Conservation (phyloP, 2,329 filamentous ascomycete species). For the Diaporthe amygdali region DNA sequence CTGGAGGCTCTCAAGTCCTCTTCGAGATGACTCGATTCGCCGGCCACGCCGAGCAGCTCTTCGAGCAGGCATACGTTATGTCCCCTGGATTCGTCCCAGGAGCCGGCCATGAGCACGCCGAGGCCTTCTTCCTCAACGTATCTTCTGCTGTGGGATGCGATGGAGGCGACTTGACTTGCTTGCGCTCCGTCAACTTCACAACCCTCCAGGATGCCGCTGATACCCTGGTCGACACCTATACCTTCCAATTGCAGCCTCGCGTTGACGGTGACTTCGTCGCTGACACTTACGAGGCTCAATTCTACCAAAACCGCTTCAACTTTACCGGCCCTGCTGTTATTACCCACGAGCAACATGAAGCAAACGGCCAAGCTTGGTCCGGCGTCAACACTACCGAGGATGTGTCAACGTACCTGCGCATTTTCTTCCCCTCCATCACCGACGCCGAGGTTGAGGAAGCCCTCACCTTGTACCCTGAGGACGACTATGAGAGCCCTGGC, state of each 20-base stretch:
- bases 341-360: slow-evolving; percentile 41
- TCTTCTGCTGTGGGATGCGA: slow-evolving; percentile 31
- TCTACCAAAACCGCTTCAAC: slow-evolving; percentile 42
- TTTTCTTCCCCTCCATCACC: slow-evolving; percentile 40
- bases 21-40: slow-evolving; percentile 52
- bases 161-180: slow-evolving; percentile 35
- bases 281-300: slow-evolving; percentile 41
- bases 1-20: slow-evolving; percentile 53
- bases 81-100: slow-evolving; percentile 42
- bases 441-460: slow-evolving; percentile 37
- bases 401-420: slow-evolving; percentile 34
- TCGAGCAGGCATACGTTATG: slow-evolving; percentile 39
- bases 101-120: slow-evolving; percentile 40
- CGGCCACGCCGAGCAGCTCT: slow-evolving; percentile 49
- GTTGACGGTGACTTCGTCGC: slow-evolving; percentile 41
- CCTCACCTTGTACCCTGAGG: slow-evolving; percentile 37
- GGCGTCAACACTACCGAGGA: slow-evolving; percentile 39
- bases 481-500: slow-evolving; percentile 39
- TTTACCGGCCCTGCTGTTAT: slow-evolving; percentile 41
- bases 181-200: slow-evolving; percentile 32
- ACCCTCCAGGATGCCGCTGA: slow-evolving; percentile 32
- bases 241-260: slow-evolving; percentile 41
- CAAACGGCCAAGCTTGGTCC: slow-evolving; percentile 34
- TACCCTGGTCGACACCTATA: slow-evolving; percentile 32
- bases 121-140: slow-evolving; percentile 28